Conservation (phyloP, 306 rosid genomes). For the Hippophae tibetana region DNA sequence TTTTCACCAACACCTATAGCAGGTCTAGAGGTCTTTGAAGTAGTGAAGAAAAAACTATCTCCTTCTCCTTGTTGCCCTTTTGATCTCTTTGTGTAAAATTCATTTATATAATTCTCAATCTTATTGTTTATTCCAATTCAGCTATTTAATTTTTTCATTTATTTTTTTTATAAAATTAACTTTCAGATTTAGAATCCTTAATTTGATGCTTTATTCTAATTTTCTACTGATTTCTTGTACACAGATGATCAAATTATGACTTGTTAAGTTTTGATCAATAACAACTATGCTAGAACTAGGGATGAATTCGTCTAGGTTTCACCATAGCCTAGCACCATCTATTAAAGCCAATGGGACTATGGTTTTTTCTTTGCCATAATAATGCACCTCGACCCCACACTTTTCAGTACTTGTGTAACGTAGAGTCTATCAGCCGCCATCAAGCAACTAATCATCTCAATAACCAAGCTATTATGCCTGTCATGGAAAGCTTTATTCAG, state of each 20-base stretch:
- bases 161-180: not conserved
- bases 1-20: no score
- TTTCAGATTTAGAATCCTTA: not conserved
- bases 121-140: not conserved
- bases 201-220: not conserved
- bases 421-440: constrained; percentile 56
- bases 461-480: not conserved
- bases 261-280: constrained; percentile 30
- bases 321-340: constrained; percentile 46
- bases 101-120: not conserved
- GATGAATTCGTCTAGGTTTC: constrained; percentile 95
- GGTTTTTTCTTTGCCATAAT: constrained; percentile 61
- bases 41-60: not conserved
- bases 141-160: no score
- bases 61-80: not conserved
- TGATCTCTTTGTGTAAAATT: constrained; percentile 2
- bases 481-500: constrained; percentile 31
- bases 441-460: constrained; percentile 43
- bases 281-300: constrained; percentile 57
- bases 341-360: constrained; percentile 50
- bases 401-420: constrained; percentile 55
- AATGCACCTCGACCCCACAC: constrained; percentile 78
- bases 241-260: constrained; percentile 19
- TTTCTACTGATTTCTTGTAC: not conserved
- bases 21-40: no score